phyloP scores from a whole-genome alignment of 345 rosid species.

The Trapa incisa region DNA sequence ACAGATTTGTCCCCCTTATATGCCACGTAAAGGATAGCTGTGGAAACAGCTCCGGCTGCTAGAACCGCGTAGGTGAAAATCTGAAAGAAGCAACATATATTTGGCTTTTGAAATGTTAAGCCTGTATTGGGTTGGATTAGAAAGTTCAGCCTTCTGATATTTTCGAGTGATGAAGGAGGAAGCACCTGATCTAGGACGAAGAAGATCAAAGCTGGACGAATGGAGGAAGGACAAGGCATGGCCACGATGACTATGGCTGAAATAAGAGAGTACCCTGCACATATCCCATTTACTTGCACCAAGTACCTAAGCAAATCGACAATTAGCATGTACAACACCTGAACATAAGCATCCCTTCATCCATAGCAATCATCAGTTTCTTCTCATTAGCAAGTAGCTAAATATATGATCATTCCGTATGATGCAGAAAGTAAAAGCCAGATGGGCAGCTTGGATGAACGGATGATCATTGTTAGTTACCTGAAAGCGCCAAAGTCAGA shows the following conservation, averaged over 20 bases:
- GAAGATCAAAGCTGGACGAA: constrained; percentile 73
- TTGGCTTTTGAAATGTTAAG: no score
- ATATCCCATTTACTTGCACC: constrained; percentile 93
- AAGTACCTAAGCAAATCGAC: constrained; percentile 34
- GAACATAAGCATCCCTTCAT: no score
- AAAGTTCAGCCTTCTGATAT: no score
- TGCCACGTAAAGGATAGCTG: constrained; percentile 62
- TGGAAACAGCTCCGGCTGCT: constrained; percentile 56
- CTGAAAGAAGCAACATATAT: constrained; percentile 13
- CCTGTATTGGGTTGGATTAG: no score
- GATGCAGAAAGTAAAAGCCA: no score
- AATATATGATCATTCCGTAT: no score
- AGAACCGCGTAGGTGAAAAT: constrained; percentile 55
- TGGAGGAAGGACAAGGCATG: constrained; percentile 64
- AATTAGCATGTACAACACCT: no score
- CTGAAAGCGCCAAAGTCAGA: constrained; percentile 71
- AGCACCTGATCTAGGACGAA: constrained; percentile 78
- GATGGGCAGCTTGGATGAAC: no score
- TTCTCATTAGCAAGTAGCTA: no score
- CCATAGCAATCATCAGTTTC: no score
- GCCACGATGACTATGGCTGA: constrained; percentile 61
- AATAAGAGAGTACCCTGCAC: constrained; percentile 90
- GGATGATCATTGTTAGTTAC: constrained; percentile 14
- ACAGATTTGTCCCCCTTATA: constrained; percentile 49
- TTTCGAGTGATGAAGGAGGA: not conserved